Percentiles rank a stretch among this genome's conserved stretches.
phyloP scores from a whole-genome alignment of 176 grass and related monocot species.

The Puccinellia tenuiflora region DNA sequence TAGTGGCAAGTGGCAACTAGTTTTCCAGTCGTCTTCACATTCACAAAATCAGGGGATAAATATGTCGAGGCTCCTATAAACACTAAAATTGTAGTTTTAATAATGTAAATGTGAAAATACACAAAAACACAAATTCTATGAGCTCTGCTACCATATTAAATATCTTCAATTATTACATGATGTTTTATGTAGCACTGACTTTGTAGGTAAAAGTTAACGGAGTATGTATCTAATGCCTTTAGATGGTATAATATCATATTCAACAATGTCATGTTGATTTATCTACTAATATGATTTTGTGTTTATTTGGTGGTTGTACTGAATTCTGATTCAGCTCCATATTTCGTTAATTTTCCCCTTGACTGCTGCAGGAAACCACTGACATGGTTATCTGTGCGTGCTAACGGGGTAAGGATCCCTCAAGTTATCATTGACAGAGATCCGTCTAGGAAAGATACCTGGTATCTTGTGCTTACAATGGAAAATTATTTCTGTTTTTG shows the following conservation, averaged over 20 bases:
- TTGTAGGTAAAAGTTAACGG: background rate
- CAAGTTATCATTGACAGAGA: constrained; percentile 54
- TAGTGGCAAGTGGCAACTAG: background rate
- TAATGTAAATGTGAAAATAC: background rate
- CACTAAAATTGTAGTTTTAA: background rate
- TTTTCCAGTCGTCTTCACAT: background rate
- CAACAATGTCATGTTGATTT: background rate
- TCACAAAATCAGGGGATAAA: background rate
- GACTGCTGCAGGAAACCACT: constrained; percentile 51
- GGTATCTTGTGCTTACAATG: constrained; percentile 32
- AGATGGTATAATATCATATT: background rate
- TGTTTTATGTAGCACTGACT: background rate
- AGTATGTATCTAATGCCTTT: background rate
- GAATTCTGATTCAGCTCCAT: background rate
- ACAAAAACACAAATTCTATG: background rate
- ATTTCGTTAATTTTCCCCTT: background rate
- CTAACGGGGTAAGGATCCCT: constrained; percentile 56
- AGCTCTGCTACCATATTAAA: background rate
- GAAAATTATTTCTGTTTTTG: background rate
- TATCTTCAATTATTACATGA: background rate
- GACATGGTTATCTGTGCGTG: constrained; percentile 82
- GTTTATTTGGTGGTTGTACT: background rate
- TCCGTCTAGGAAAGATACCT: constrained; percentile 51
- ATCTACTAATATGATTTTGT: background rate
- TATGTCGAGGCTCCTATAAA: background rate